Evolutionary conservation across 176 grass and related monocot genomes (phyloP), one percentile per base, ranked within the genome.

Genomic region (Cymbopogon citratus): DNA sequence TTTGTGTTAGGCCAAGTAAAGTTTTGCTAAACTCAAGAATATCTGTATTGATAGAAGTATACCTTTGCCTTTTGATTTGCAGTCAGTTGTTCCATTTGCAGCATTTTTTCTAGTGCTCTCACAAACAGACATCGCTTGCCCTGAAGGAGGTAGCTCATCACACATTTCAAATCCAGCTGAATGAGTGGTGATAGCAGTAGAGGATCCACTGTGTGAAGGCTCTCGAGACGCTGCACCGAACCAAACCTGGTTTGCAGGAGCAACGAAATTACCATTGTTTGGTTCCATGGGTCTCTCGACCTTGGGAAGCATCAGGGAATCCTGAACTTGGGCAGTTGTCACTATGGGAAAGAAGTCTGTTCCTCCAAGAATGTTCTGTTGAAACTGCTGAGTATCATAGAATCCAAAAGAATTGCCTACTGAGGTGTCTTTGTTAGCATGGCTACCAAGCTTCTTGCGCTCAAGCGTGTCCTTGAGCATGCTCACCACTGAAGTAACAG

Each of bases 391-490:
- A 46, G 14, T 40, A 63, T 81, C 69, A 16, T 83, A 88, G 69
- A 90, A 81, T 9, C 83, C 86, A 72, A 88, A 91, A 46, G 88
- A 77, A 69, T 26, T 88, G 57, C 70, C 82, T 63, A 73, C 10
- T 14, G 71, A 45, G 9, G 7, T 83, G 7, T 83, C 85, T 31
- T 38, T 76, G 48, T 72, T 74, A 23, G 75, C 44, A 63, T 67
- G 57, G 79, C 7, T 63, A 12, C 56, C 48, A 36, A 90, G 60
- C 71, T 85, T 94, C 84, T 91, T 94, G 39, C 64, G 80, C 46
- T 90, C 85, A 21, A 93, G 91, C 7, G 31, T 33, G 31, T 33
- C 31, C 84, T 91, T 91, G 66, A 94, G 92, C 91, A 91, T 91
- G 73, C 83, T 88, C 64, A 91, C 88, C 12, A 94, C 83, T 12